phyloP scores from a whole-genome alignment of 495 filamentous ascomycete genomes.

The Penicillium soppii region DNA sequence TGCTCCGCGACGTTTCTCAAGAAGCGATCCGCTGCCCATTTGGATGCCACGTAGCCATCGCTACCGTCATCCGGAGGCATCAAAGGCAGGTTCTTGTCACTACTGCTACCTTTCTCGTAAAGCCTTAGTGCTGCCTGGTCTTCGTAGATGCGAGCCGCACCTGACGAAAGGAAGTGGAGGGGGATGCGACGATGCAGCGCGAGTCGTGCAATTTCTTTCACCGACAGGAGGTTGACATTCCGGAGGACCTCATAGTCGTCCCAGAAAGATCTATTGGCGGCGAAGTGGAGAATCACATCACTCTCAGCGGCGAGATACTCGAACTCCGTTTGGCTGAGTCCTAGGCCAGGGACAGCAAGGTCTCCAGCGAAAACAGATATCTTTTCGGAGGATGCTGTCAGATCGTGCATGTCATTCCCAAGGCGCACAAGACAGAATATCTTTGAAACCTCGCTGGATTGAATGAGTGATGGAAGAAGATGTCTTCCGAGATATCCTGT shows the following conservation, averaged over 20 bases:
- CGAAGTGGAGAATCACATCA: constrained; percentile 42
- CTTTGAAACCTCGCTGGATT: not conserved
- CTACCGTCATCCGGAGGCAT: constrained; percentile 25
- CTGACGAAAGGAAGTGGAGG: constrained; percentile 33
- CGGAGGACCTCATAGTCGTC: constrained; percentile 35
- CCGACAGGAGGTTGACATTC: constrained; percentile 30
- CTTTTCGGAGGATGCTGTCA: not conserved
- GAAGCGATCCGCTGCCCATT: constrained; percentile 39
- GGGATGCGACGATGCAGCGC: constrained; percentile 27
- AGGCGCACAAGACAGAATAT: not conserved
- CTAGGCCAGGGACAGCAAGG: constrained; percentile 21
- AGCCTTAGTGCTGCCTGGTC: not conserved
- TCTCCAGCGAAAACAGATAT: constrained; percentile 24
- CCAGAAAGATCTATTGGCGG: constrained; percentile 37
- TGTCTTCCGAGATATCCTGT: constrained; percentile 11
- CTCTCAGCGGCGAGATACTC: constrained; percentile 14
- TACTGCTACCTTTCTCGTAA: no score
- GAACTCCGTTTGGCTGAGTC: constrained; percentile 24
- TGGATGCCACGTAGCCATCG: constrained; percentile 42
- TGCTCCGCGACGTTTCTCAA: constrained; percentile 39
- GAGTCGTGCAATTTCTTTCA: constrained; percentile 27
- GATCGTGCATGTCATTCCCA: not conserved
- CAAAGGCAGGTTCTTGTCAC: no score
- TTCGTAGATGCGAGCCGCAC: not conserved
- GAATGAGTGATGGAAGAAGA: not conserved